Evolutionary conservation across 306 rosid species (phyloP), one percentile per base, ranked within the genome.

Genomic region (Quillaja saponaria): DNA sequence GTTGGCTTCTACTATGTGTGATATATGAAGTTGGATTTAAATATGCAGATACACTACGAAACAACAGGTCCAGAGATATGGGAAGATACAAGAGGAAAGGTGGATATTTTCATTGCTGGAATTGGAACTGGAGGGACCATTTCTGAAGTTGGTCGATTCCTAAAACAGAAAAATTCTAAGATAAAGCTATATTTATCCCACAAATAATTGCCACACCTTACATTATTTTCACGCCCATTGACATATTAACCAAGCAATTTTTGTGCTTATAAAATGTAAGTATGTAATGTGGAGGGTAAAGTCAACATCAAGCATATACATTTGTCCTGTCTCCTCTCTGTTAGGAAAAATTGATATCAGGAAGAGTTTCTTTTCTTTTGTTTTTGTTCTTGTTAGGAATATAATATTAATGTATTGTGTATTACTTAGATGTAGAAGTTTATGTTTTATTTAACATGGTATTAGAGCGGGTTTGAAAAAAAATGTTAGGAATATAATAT

Each of bases 21-120:
- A 25, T 58, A n/a, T 68, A 34, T 61, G 63, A 57, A 50, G 53
- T 71, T 59, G 72, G 55, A 55, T 53, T 72, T 73, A 34, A 60
- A 59, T 71, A 31, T 77, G 81, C 90, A 91, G 98, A 33, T 92
- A 69, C 99, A 92, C 82, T 92, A 57, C 72, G 99, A 92, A 72
- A 92, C 99, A 76, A 92, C 99, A 17, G 99, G 99, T 64, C 99
- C 99, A 51, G 99, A 92, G 84, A 92, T 92, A 73, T 92, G 99
- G 99, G 96, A 89, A 74, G 99, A 92, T 74, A 86, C 96, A 37
- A 86, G 81, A 53, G 99, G 96, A 72, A 92, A 89, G 81, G 81
- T 92, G 68, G 99, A 92, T 76, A 89, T 92, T 68, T 92, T 92
- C 48, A 75, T 92, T 66, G 96, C 86, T 12, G 99, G 99, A 77